phyloP scores from a whole-genome alignment of 371 early-diverging fungal genomes.

The Lichtheimia corymbifera region DNA sequence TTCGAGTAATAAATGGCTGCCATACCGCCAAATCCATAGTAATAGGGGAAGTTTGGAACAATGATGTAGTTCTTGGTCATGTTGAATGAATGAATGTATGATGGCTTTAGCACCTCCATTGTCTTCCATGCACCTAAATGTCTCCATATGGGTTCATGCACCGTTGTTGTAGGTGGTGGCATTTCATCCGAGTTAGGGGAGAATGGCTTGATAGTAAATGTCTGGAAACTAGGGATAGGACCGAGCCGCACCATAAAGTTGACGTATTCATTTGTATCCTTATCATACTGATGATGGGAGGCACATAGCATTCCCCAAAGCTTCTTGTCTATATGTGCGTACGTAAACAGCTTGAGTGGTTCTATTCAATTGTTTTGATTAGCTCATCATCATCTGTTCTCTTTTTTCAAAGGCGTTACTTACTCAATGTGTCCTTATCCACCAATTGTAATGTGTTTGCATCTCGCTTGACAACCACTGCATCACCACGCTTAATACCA shows the following conservation, averaged over 20 bases:
- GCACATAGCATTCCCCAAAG: slow-evolving; percentile 52
- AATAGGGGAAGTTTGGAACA: slow-evolving; percentile 63
- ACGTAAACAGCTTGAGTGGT: slow-evolving; percentile 52
- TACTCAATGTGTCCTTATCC: slow-evolving; percentile 47
- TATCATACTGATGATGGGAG: slow-evolving; percentile 54
- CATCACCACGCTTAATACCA: slow-evolving; percentile 37
- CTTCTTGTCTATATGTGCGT: slow-evolving; percentile 47
- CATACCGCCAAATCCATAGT: slow-evolving; percentile 57
- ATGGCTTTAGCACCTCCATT: slow-evolving; percentile 40
- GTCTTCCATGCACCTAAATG: slow-evolving; percentile 50
- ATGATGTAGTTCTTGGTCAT: slow-evolving; percentile 67
- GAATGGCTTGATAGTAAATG: slow-evolving; percentile 33
- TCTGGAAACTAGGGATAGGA: slow-evolving; percentile 45
- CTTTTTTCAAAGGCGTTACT: slow-evolving; percentile 2
- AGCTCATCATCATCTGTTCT: not conserved
- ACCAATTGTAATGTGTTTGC: slow-evolving; percentile 64
- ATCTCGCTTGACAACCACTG: slow-evolving; percentile 52
- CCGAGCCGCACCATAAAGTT: slow-evolving; percentile 52
- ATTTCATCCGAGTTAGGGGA: slow-evolving; percentile 19
- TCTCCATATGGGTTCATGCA: slow-evolving; percentile 46
- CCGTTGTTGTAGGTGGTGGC: slow-evolving; percentile 22
- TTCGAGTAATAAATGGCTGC: slow-evolving; percentile 59
- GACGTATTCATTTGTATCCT: slow-evolving; percentile 48
- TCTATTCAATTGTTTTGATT: slow-evolving; percentile 22
- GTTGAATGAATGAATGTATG: slow-evolving; percentile 65